Base-by-base conservation (phyloP, 257 asterid species). In the Solanum sitiens region DNA sequence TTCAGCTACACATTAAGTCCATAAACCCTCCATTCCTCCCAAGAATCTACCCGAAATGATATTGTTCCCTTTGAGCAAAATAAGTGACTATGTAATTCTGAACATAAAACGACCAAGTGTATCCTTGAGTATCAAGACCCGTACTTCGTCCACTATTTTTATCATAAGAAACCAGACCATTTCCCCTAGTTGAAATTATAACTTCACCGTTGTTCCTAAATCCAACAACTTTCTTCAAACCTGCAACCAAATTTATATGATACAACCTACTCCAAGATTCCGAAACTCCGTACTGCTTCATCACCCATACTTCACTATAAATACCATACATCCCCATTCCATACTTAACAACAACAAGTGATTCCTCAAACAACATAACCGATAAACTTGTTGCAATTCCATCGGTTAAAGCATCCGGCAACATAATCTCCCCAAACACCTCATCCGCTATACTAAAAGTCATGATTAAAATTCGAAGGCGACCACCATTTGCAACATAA, bases 231-330 rank as follows among this genome's bases (percentile, higher is more conserved):
- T 40, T 40, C 44, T 40, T 8, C 11, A 40, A 8, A 0, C 44
- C 44, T 40, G 11, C 44, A 40, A 40, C 44, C 44, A 40, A 40
- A 40, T 40, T 40, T 8, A 40, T 40, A 40, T 3, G 11, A 40
- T 9, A 8, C 44, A 40, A 40, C 3, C 11, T 40, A 40, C 11
- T 40, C 44, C 44, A 40, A 40, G 97, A 91, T 53, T 89, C 93
- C 4, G 35, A 70, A 65, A 90, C 91, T 30, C 93, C 95, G 79
- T 91, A 92, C 82, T 89, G 91, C 89, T 90, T 86, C 98, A 93
- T 94, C 86, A 89, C 86, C 98, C 95, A 95, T 82, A 94, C 89
- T 82, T 86, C 88, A 88, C 89, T 89, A 1, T 25, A 85, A 39
- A 40, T 83, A 44, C 23, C 61, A 12, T 84, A 39, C 9, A 39